A percentile compares a stretch with the other conserved stretches of the same genome.
Conservation (phyloP, 139 green algal species). For the Eudorina sp. region DNA sequence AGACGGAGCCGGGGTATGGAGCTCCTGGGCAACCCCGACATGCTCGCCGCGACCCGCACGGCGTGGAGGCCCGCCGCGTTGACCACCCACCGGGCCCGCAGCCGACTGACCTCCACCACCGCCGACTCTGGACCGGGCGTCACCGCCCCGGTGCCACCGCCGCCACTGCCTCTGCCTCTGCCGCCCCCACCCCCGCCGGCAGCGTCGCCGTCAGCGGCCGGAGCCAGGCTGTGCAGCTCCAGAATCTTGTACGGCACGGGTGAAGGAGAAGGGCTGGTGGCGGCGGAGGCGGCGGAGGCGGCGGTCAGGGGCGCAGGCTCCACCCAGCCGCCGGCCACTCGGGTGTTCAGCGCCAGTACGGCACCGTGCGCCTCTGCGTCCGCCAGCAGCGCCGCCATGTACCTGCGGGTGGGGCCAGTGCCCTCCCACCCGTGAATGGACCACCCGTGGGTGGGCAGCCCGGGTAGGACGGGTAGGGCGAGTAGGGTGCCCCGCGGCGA, state of each 20-base stretch:
- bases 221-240: slow-evolving; percentile 3
- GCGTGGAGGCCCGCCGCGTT: slow-evolving; percentile 53
- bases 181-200: too few species aligned
- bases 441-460: too few species aligned
- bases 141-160: neutral
- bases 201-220: neutral
- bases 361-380: slow-evolving; percentile 67
- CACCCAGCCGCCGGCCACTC: slow-evolving; percentile 58
- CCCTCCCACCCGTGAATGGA: too few species aligned
- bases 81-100: slow-evolving; percentile 23
- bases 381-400: slow-evolving; percentile 78
- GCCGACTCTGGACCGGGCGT: neutral
- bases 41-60: slow-evolving; percentile 52
- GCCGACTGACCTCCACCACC: slow-evolving; percentile 5
- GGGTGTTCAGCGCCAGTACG: slow-evolving; percentile 61
- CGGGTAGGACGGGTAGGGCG: too few species aligned
- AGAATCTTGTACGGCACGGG: slow-evolving; percentile 27
- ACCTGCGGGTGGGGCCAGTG: slow-evolving; percentile 52
- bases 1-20: slow-evolving; percentile 70
- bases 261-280: too few species aligned
- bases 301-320: neutral
- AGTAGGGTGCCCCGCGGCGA: too few species aligned
- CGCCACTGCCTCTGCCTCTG: neutral
- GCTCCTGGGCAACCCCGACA: slow-evolving; percentile 56
- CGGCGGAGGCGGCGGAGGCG: neutral